These are phyloP conservation scores for Fusarium cicatricum DNA, from an alignment of 2,329 filamentous ascomycete genomes.

Conservation along the genomic window DNA sequence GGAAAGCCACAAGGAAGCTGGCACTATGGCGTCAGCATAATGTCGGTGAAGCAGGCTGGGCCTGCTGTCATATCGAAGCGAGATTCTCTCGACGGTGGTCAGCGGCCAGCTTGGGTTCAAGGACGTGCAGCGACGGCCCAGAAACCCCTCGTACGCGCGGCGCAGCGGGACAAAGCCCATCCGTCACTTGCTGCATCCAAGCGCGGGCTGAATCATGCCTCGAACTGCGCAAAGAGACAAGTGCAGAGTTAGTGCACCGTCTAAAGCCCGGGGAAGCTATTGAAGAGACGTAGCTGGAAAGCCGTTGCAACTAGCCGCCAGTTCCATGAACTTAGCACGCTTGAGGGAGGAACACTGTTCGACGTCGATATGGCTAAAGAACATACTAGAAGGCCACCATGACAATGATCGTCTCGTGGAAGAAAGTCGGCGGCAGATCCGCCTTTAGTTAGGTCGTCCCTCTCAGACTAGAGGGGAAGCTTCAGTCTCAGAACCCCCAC, in stretches of 20 bases:
- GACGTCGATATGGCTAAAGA: not conserved
- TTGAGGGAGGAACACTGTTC: conserved; percentile 1
- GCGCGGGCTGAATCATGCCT: conserved; percentile 2
- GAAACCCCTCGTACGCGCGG: not conserved
- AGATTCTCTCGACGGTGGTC: not conserved
- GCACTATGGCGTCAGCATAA: not conserved
- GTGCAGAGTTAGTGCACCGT: not conserved
- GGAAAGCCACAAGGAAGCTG: not conserved
- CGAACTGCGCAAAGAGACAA: not conserved
- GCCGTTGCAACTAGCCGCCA: not conserved
- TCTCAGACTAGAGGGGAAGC: no score
- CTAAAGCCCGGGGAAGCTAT: not conserved
- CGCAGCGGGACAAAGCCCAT: not conserved
- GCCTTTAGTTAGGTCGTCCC: no score
- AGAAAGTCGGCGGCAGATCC: not conserved
- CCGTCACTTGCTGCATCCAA: not conserved
- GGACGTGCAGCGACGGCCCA: not conserved
- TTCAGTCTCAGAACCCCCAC: not conserved
- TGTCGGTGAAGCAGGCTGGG: not conserved
- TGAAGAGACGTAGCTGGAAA: not conserved
- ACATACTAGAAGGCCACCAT: not conserved
- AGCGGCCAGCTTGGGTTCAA: not conserved
- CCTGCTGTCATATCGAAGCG: not conserved
- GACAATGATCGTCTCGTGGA: not conserved
- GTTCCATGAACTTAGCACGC: conserved; percentile 3